Conservation (phyloP, 169 alveolate species). For the Condylostoma magnum region DNA sequence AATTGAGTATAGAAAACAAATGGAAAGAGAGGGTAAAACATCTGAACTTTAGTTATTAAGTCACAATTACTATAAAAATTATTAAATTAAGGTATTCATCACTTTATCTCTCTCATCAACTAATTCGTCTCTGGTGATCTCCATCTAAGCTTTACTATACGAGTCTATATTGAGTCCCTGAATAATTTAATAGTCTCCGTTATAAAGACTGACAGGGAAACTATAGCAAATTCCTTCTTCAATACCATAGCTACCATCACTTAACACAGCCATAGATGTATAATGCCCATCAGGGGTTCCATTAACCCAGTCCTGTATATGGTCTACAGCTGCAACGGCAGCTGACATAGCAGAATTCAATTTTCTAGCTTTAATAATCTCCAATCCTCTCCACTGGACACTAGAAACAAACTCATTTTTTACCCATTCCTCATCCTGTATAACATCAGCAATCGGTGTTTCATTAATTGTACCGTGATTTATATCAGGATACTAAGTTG, state of each 20-base stretch:
- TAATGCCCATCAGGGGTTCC: slow-evolving; percentile 59
- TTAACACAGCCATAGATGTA: slow-evolving; percentile 30
- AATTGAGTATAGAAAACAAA: not conserved
- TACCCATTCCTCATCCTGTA: not conserved
- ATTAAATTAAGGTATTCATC: no score
- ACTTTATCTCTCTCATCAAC: slow-evolving; percentile 43
- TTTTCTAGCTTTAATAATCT: slow-evolving; percentile 74
- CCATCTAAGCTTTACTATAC: slow-evolving; percentile 52
- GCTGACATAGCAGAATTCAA: slow-evolving; percentile 79
- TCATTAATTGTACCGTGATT: slow-evolving; percentile 52
- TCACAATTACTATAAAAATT: no score
- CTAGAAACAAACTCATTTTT: not conserved
- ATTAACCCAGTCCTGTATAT: slow-evolving; percentile 73
- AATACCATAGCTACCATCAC: slow-evolving; percentile 62
- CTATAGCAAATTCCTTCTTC: slow-evolving; percentile 61
- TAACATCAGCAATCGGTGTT: slow-evolving; percentile 11
- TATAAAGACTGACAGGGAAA: slow-evolving; percentile 71
- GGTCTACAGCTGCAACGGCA: slow-evolving; percentile 74
- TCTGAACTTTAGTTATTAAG: no score
- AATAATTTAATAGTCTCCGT: slow-evolving; percentile 68
- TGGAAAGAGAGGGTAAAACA: no score
- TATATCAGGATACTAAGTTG: slow-evolving; percentile 63
- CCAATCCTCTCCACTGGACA: slow-evolving; percentile 83
- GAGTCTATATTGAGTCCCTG: slow-evolving; percentile 48
- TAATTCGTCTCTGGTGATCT: slow-evolving; percentile 35